phyloP scores from a whole-genome alignment of 768 basidiomycete genomes.

The Exsudoporus frostii region DNA sequence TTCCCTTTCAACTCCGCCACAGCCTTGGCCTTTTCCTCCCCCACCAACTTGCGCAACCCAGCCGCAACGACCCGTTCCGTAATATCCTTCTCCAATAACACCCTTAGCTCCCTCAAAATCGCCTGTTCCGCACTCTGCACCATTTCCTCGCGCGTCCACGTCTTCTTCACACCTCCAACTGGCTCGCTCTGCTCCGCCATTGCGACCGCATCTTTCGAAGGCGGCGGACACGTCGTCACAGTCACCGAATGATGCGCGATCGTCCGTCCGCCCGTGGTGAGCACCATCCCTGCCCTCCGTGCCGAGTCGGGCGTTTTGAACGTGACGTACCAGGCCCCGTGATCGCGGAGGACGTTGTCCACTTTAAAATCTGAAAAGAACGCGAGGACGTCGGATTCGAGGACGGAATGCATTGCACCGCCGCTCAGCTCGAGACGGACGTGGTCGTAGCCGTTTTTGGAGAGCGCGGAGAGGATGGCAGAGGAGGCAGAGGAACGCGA shows the following conservation, averaged over 20 bases:
- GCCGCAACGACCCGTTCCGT: slow-evolving; percentile 55
- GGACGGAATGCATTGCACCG: slow-evolving; percentile 44
- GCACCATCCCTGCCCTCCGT: slow-evolving; percentile 62
- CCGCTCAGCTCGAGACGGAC: slow-evolving; percentile 54
- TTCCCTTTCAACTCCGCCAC: slow-evolving; percentile 22
- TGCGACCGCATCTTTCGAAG: slow-evolving; percentile 33
- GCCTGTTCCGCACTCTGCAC: slow-evolving; percentile 52
- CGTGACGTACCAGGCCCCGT: slow-evolving; percentile 76
- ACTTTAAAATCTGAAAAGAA: slow-evolving; percentile 73
- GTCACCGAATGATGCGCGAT: slow-evolving; percentile 60
- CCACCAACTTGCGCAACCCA: slow-evolving; percentile 51
- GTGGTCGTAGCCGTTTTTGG: slow-evolving; percentile 64
- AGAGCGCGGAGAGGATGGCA: slow-evolving; percentile 41
- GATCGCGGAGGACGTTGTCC: slow-evolving; percentile 69
- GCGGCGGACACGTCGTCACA: slow-evolving; percentile 43
- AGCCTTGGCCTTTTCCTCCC: slow-evolving; percentile 47
- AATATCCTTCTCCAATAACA: slow-evolving; percentile 61
- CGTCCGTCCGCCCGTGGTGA: slow-evolving; percentile 48
- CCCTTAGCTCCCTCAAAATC: slow-evolving; percentile 55
- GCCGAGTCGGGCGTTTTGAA: slow-evolving; percentile 65
- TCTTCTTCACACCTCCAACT: slow-evolving; percentile 35
- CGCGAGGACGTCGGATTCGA: slow-evolving; percentile 62
- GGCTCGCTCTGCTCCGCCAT: slow-evolving; percentile 30
- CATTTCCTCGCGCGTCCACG: slow-evolving; percentile 53
- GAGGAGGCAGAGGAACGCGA: slow-evolving; percentile 22